Evolutionary conservation across 139 green algal species (phyloP).

Genomic region (Closterium sp.): DNA sequence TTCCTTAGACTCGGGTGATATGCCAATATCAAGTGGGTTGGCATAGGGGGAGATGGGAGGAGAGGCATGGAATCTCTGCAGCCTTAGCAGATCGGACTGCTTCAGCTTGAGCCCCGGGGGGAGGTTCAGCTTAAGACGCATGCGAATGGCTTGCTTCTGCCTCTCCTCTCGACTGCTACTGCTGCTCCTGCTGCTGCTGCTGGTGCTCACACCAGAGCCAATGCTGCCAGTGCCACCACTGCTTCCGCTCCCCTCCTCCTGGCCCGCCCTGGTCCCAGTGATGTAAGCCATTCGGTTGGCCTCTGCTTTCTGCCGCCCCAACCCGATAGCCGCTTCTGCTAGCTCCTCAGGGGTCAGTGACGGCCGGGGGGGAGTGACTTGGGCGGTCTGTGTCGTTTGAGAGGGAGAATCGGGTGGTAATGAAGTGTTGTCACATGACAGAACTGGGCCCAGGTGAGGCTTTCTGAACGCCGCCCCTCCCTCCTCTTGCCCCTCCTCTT

Average conservation of each 20-base stretch:
- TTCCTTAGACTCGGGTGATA: neutral
- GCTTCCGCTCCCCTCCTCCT: neutral
- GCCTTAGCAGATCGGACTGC: constrained; percentile 14
- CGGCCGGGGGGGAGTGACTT: neutral
- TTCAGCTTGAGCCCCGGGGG: constrained; percentile 15
- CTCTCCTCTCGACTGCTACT: neutral
- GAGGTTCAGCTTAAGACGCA: constrained; percentile 24
- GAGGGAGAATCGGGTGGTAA: neutral
- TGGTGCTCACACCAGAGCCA: neutral
- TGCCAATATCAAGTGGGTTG: neutral
- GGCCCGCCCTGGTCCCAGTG: neutral
- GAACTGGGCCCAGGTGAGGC: neutral
- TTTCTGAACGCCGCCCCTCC: neutral
- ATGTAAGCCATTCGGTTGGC: neutral
- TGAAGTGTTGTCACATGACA: neutral
- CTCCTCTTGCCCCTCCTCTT: neutral
- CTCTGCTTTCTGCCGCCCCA: neutral
- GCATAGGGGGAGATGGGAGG: constrained; percentile 29
- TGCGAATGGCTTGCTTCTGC: neutral
- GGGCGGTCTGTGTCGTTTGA: no score
- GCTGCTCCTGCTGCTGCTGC: neutral
- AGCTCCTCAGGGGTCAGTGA: neutral
- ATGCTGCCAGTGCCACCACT: neutral
- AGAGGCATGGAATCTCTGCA: constrained; percentile 21
- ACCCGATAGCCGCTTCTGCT: neutral